Conservation (phyloP, 345 rosid genomes). For the Raphanus sativus region DNA sequence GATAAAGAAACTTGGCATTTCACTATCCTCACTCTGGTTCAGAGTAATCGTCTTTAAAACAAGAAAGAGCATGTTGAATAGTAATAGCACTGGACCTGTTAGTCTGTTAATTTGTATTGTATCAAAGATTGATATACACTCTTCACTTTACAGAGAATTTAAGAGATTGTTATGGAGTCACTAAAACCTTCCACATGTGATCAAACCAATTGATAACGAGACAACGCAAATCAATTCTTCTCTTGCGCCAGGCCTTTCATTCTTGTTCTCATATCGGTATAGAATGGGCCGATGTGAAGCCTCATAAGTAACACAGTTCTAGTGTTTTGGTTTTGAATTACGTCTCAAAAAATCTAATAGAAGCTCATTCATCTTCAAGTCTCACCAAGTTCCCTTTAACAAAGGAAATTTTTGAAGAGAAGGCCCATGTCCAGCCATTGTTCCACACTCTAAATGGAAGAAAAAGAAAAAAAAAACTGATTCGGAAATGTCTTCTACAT, state of each 20-base stretch:
- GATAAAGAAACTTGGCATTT: not conserved
- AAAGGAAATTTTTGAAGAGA: constrained; percentile 28
- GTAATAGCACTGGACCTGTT: not conserved
- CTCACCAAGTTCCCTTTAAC: constrained; percentile 2
- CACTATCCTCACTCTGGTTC: not conserved
- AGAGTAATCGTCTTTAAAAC: not conserved
- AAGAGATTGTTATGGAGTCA: too few species aligned
- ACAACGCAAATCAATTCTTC: too few species aligned
- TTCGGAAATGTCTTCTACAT: constrained; percentile 12
- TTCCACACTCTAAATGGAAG: not conserved
- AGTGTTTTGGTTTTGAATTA: not conserved
- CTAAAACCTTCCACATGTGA: too few species aligned
- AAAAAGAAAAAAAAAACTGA: not conserved
- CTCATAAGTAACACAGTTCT: not conserved
- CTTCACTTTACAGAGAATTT: too few species aligned
- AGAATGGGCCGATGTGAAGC: too few species aligned
- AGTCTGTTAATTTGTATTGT: too few species aligned
- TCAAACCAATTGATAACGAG: too few species aligned
- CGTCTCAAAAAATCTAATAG: constrained; percentile 2
- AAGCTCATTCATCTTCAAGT: constrained; percentile 35
- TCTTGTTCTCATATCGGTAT: not conserved
- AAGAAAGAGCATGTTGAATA: not conserved
- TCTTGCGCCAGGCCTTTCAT: too few species aligned
- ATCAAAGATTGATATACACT: too few species aligned
- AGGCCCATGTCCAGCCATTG: constrained; percentile 15